Percentiles rank a stretch among this genome's conserved stretches.
Conservation (phyloP, 2,329 filamentous ascomycete species). For the Sporothrix inflata region DNA sequence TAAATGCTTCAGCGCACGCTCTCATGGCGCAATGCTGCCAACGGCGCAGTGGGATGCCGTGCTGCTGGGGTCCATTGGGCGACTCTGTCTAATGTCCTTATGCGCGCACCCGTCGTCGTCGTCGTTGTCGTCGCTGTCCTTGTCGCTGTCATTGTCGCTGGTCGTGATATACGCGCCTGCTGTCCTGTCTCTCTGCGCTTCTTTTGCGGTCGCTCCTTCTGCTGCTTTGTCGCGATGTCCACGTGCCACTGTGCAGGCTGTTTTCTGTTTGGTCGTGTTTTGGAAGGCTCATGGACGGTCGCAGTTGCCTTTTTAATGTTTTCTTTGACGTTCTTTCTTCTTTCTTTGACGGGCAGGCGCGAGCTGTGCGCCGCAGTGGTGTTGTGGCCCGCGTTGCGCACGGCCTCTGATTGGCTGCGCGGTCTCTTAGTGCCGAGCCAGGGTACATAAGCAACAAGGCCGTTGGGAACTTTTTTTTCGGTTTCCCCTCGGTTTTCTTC, state of each 20-base stretch:
- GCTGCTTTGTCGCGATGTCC: conserved; percentile 2
- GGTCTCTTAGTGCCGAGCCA: conserved; percentile 18
- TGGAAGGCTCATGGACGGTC: not conserved
- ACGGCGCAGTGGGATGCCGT: not conserved
- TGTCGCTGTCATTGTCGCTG: not conserved
- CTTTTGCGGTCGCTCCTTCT: not conserved
- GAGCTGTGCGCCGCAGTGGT: conserved; percentile 16
- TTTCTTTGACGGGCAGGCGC: not conserved
- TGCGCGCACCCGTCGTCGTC: not conserved
- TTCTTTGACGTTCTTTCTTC: not conserved
- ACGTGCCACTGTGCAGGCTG: not conserved
- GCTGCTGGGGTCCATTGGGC: not conserved
- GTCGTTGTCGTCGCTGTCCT: not conserved
- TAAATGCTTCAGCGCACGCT: not conserved
- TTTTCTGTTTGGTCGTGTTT: not conserved
- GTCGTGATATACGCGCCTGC: not conserved
- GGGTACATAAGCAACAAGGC: conserved; percentile 32
- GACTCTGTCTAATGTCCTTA: too few relatives aligned
- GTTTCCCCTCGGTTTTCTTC: conserved; percentile 13
- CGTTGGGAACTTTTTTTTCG: conserved; percentile 27
- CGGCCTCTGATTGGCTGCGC: conserved; percentile 31
- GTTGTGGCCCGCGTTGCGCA: conserved; percentile 24
- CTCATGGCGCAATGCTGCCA: not conserved
- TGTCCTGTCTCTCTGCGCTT: not conserved
- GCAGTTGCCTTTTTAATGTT: not conserved